Evolutionary conservation across 73 alveolate species (phyloP), one percentile per base, ranked within the genome.

Genomic region (Uronychia setigera): DNA sequence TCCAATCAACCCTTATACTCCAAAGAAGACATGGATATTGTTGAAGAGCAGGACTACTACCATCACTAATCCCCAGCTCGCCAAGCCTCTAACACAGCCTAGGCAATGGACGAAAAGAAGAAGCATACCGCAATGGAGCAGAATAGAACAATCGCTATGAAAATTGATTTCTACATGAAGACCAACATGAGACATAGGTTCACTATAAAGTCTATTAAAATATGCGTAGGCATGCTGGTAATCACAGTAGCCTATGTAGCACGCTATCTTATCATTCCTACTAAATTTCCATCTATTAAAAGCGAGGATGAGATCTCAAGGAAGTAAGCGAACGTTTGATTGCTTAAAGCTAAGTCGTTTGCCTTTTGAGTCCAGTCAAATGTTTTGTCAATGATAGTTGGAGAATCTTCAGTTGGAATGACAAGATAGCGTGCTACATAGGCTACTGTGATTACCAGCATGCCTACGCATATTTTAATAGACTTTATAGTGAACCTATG

Each of bases 151-250:
- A n/a, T n/a, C n/a, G n/a, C n/a, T n/a, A n/a, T n/a, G n/a, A n/a
- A n/a, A n/a, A n/a, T n/a, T n/a, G n/a, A n/a, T n/a, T n/a, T n/a
- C n/a, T n/a, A n/a, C n/a, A n/a, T n/a, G n/a, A n/a, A n/a, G n/a
- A n/a, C n/a, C n/a, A n/a, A n/a, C n/a, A n/a, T n/a, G n/a, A n/a
- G n/a, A n/a, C n/a, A n/a, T n/a, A n/a, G n/a, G n/a, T n/a, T n/a
- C n/a, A n/a, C n/a, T n/a, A n/a, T n/a, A n/a, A n/a, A n/a, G n/a
- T 31, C 98, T 97, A 14, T 97, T 92, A 79, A 46, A 19, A 46
- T 46, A 5, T 46, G 67, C 67, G 67, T 46, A 11, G 67, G 67
- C 5, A 46, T 46, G 67, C 5, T 46, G n/a, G 19, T 46, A 5
- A 46, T 46, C 67, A 46, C 67, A 5, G 67, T 46, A 19, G 67